Evolutionary conservation across 106 monocot genomes (phyloP), one percentile per base, ranked within the genome.

Genomic region (Hemerocallis citrina): DNA sequence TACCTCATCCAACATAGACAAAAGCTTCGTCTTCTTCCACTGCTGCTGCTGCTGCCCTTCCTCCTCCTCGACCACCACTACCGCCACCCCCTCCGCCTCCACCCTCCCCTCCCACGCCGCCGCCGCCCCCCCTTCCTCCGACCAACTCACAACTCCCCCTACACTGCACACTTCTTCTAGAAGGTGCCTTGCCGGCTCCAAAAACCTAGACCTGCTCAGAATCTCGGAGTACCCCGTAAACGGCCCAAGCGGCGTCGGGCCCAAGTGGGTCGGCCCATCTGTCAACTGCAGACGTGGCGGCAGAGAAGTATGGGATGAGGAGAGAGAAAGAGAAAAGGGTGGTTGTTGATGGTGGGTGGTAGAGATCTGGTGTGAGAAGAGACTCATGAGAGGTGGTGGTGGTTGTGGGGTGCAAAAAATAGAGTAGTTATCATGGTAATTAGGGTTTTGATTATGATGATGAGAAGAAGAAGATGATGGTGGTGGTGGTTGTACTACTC

Each of bases 1-100:
- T 5, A 93, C 92, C 92, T 93, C 92, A 35, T 93, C 79, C 17
- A 93, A 71, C 88, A 93, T 74, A 63, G 88, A 81, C 34, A 88
- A 31, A 39, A 93, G 88, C 65, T 61, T 81, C 29, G 81, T 64
- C 81, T 85, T 88, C 71, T 69, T 79, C 81, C 81, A 77, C 52
- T 77, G 71, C 52, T 64, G 70, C 55, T 83, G 86, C 39, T 55
- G 36, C 39, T 34, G 46, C 22, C 24, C 63, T 66, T 25, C 49
- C 38, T 12, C 57, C 57, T 31, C 31, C 46, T 13, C 66, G 67
- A 24, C 30, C 25, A 39, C 64, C 27, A 48, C n/a, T 41, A 27
- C 48, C 59, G n/a, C 41, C 58, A 36, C 29, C 75, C 63, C n/a
- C 44, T 64, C 44, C 34, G 62, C 34, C 55, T 49, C 23, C 34